Evolutionary conservation across 257 asterid species (phyloP), one percentile per base, ranked within the genome.

Genomic region (Echium plantagineum): DNA sequence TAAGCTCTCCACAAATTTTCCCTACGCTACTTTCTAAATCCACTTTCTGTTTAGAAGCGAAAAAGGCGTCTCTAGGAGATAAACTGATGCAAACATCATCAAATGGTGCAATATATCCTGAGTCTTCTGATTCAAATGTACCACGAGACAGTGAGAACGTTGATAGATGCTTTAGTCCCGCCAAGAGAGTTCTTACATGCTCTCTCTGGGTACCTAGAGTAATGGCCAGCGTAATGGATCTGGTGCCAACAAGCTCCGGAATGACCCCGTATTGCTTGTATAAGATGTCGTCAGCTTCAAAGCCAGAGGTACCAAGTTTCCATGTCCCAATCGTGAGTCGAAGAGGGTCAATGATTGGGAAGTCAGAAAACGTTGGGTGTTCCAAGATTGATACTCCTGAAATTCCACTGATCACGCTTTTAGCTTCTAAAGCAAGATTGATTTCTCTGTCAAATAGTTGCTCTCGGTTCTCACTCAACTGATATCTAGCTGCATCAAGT

Each of bases 11-110:
- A 63, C 93, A 86, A 61, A 84, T 72, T 62, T 72, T 52, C 28
- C 95, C 93, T 32, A 82, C 15, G 51, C 84, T 70, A 5, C 86
- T 83, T 59, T 63, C 73, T 17, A 81, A 52, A 56, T 73, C 22
- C 57, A 79, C 81, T 73, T 72, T 84, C 31, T 71, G 74, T 69
- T 89, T 89, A 58, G 31, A 59, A 7, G 93, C 81, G 63, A 86
- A 89, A 65, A 89, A 86, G 1, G 97, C 97, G 15, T 84, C 97
- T 63, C 97, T 76, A 4, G 97, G 94, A 71, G 79, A 82, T 82
- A 86, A 75, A 28, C 75, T 32, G 73, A 81, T 74, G 53, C 57
- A 59, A 15, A 64, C 13, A 51, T 75, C 72, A 47, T 57, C 69
- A 21, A 79, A 69, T 21, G 74, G 70, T 5, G 74, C 75, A 19